Base-by-base conservation (phyloP, 176 grass and related monocot species). In the Pharus latifolius region DNA sequence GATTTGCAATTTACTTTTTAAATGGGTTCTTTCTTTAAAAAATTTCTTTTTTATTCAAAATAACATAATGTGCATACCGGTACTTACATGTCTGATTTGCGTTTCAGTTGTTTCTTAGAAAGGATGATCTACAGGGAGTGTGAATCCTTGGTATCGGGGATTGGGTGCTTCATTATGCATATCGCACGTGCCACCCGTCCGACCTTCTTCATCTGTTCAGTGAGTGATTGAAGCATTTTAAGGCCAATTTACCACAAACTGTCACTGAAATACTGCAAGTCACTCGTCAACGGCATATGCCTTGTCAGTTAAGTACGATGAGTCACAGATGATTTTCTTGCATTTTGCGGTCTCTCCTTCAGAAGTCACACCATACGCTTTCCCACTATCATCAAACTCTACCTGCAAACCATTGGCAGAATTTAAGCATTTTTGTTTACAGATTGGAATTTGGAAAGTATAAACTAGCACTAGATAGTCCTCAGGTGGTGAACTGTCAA, bases 91-190 rank as follows among this genome's bases (percentile, higher is more conserved):
- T 99, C 95, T 9, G 90, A 99, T 71, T 99, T 99, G 56, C 86
- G 87, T 16, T 88, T 79, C 7, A 99, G 72, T 54, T 94, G 95
- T 44, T 94, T 99, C 73, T 94, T 91, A 29, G 95, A 90, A 55
- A 99, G 87, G 58, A 99, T 99, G 53, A 99, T 88, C 73, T 99
- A 90, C 77, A 99, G 90, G 0, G 95, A 99, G 34, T 94, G 90
- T 31, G 90, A 91, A 52, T 99, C 82, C 58, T 91, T 88, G 14
- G 95, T 88, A 71, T 91, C 70, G 7, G 90, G 95, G 37, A 99
- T 94, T 0, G 95, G 95, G 40, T 99, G 95, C 60, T 91, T 94
- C 95, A 99, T 86, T 65, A 99, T 91, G 62, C 95, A 94, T 81
- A 99, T 84, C 0, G 95, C 95, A 45, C 95, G 81, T 0, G 95